These are phyloP conservation scores for Irpex lacteus DNA, from an alignment of 1,284 basidiomycete genomes.

Conservation along the genomic window DNA sequence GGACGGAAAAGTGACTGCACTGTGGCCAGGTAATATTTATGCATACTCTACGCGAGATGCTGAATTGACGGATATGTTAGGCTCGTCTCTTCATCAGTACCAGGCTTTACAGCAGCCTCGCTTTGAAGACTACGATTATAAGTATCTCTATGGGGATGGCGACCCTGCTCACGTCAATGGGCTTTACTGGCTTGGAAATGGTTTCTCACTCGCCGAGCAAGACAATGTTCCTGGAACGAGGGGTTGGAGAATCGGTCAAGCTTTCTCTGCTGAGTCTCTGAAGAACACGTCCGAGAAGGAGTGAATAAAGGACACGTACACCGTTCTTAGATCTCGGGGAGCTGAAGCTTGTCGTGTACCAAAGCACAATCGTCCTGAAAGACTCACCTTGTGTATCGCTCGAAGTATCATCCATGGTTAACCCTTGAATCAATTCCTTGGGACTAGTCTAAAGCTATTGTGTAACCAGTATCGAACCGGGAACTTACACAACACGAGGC, in stretches of 20 bases:
- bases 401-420: too few species aligned
- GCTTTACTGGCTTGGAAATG: constrained; percentile 53
- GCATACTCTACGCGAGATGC: background rate
- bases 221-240: background rate
- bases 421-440: too few species aligned
- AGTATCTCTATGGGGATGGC: constrained; percentile 32
- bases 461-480: too few species aligned
- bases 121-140: constrained; percentile 59
- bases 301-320: too few species aligned
- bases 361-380: too few species aligned
- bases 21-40: constrained; percentile 40
- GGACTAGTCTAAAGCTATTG: too few species aligned
- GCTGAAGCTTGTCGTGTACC: too few species aligned
- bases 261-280: background rate
- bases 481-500: too few species aligned
- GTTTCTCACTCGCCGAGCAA: constrained; percentile 38
- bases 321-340: too few species aligned
- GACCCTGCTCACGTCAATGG: constrained; percentile 31
- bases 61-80: constrained; percentile 12
- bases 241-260: background rate
- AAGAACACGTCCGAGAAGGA: background rate
- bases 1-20: constrained; percentile 48
- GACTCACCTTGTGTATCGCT: too few species aligned
- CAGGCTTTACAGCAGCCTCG: constrained; percentile 45
- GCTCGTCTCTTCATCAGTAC: constrained; percentile 46